phyloP scores from a whole-genome alignment of 2,329 filamentous ascomycete genomes.

The Penicillium oxalicum region DNA sequence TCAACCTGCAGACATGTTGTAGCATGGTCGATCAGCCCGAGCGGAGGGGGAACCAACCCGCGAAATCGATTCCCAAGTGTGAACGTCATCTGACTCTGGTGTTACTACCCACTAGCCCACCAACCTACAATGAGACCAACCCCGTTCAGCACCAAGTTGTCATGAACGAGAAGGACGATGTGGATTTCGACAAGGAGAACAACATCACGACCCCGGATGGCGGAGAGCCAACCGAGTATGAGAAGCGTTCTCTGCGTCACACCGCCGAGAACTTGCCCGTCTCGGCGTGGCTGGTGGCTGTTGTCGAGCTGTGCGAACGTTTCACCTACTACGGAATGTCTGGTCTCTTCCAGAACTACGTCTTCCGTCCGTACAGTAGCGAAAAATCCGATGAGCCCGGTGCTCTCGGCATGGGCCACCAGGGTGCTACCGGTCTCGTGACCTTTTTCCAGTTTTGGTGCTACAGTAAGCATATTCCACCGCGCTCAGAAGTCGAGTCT shows the following conservation, averaged over 20 bases:
- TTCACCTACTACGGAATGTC: conserved; percentile 55
- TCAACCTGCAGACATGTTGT: no score
- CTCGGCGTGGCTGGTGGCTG: conserved; percentile 52
- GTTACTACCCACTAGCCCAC: background rate
- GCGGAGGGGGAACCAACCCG: no score
- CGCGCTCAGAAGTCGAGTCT: no score
- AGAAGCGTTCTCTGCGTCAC: conserved; percentile 47
- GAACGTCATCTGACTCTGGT: background rate
- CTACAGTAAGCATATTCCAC: conserved; percentile 33
- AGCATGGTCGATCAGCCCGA: no score
- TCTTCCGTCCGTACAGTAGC: conserved; percentile 35
- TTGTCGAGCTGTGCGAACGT: conserved; percentile 53
- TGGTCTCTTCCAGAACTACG: conserved; percentile 54
- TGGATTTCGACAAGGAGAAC: conserved; percentile 29
- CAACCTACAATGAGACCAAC: conserved; percentile 14
- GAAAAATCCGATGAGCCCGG: conserved; percentile 22
- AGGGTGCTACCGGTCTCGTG: conserved; percentile 45
- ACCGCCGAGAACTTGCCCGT: conserved; percentile 51
- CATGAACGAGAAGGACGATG: conserved; percentile 21
- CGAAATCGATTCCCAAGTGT: no score
- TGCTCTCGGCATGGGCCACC: conserved; percentile 40
- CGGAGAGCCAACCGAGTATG: conserved; percentile 49
- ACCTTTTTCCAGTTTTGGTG: conserved; percentile 54
- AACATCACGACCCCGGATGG: conserved; percentile 39
- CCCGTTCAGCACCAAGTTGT: conserved; percentile 14